Evolutionary conservation across 2,329 filamentous ascomycete genomes (phyloP).

Genomic region (Biscogniauxia mediterranea): DNA sequence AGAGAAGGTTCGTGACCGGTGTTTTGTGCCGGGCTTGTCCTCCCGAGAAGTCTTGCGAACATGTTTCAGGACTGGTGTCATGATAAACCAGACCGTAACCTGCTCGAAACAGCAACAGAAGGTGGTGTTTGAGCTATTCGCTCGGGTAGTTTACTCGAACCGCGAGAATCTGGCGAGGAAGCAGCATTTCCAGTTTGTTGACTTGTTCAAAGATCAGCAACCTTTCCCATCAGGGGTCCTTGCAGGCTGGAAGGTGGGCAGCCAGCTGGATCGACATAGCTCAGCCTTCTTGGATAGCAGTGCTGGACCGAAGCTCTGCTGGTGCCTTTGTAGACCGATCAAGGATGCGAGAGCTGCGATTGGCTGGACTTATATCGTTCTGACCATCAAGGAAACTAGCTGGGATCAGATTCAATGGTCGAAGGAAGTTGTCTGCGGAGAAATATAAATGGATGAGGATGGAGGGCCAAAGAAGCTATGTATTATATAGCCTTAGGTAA

Average conservation of each 20-base stretch:
- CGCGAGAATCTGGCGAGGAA: constrained; percentile 48
- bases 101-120: constrained; percentile 35
- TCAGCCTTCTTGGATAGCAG: constrained; percentile 23
- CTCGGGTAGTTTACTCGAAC: constrained; percentile 55
- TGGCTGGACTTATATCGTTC: constrained; percentile 27
- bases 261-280: constrained; percentile 28
- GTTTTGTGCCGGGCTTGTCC: constrained; percentile 52
- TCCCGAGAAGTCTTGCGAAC: constrained; percentile 48
- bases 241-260: constrained; percentile 26
- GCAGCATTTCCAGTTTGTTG: constrained; percentile 64
- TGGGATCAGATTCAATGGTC: constrained; percentile 26
- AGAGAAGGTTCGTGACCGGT: constrained; percentile 46
- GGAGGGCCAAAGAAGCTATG: too few relatives aligned
- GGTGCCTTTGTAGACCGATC: constrained; percentile 28
- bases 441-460: constrained; percentile 6
- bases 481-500: too few relatives aligned
- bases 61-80: constrained; percentile 64
- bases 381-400: constrained; percentile 26
- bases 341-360: constrained; percentile 23
- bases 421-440: constrained; percentile 18
- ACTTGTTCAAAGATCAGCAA: constrained; percentile 58
- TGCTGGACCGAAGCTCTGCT: constrained; percentile 22
- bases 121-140: constrained; percentile 61
- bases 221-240: constrained; percentile 43
- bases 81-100: constrained; percentile 45